phyloP scores from a whole-genome alignment of 306 rosid species.

The Boehmeria nivea region DNA sequence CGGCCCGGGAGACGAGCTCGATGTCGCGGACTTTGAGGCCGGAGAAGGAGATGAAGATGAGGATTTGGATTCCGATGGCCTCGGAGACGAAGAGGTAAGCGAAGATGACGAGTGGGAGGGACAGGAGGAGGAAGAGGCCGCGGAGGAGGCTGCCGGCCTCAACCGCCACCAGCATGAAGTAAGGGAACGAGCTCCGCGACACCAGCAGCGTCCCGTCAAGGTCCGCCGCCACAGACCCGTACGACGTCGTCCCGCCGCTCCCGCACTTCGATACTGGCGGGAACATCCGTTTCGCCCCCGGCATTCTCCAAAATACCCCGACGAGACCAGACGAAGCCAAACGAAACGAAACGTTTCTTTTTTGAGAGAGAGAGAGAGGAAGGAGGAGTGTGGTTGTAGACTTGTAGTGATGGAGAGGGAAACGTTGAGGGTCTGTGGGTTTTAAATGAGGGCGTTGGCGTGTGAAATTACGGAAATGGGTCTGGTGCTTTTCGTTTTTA shows the following conservation, averaged over 20 bases:
- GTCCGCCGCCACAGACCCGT: constrained; percentile 76
- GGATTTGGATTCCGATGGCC: constrained; percentile 86
- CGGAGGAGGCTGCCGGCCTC: constrained; percentile 96
- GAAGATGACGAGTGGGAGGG: constrained; percentile 64
- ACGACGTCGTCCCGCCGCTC: constrained; percentile 16
- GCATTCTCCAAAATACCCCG: no score
- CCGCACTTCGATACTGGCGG: constrained; percentile 48
- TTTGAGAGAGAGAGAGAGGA: background rate
- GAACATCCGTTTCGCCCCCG: constrained; percentile 38
- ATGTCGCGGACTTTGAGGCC: constrained; percentile 89
- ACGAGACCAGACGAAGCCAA: no score
- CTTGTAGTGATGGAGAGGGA: constrained; percentile 7
- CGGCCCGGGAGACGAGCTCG: constrained; percentile 90
- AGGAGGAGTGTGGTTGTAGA: background rate
- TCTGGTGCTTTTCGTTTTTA: background rate
- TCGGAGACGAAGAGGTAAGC: constrained; percentile 84
- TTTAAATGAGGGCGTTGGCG: constrained; percentile 42
- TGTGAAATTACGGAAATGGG: constrained; percentile 18
- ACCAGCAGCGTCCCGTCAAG: constrained; percentile 86
- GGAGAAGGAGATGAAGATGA: constrained; percentile 83
- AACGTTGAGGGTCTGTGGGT: constrained; percentile 13
- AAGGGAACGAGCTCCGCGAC: constrained; percentile 76
- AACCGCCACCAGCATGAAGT: constrained; percentile 91
- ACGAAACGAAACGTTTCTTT: background rate
- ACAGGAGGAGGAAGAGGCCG: constrained; percentile 79